Conservation (phyloP, 495 filamentous ascomycete genomes). For the Aspergillus sparsus region DNA sequence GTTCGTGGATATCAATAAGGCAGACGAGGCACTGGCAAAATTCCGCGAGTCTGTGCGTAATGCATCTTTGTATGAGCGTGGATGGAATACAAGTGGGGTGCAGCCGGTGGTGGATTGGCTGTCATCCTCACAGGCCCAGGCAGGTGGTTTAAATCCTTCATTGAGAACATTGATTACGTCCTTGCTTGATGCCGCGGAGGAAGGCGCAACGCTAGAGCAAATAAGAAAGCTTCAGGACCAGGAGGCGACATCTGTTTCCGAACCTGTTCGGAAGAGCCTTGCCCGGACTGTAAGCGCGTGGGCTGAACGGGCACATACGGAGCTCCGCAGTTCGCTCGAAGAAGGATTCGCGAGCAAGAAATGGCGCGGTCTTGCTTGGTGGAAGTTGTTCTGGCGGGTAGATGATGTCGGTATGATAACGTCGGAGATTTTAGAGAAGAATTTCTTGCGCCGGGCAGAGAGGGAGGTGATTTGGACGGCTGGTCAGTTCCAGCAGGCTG, state of each 20-base stretch:
- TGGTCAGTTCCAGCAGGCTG: constrained; percentile 76
- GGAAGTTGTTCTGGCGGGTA: constrained; percentile 91
- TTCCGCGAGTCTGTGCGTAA: constrained; percentile 70
- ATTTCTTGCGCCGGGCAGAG: constrained; percentile 76
- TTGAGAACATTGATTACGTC: constrained; percentile 67
- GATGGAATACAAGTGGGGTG: constrained; percentile 72
- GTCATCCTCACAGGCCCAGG: constrained; percentile 43
- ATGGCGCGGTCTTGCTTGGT: constrained; percentile 84
- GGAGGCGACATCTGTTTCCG: constrained; percentile 39
- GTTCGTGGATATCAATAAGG: constrained; percentile 57
- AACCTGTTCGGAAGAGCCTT: constrained; percentile 50
- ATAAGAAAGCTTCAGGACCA: constrained; percentile 38
- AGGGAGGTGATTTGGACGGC: constrained; percentile 73
- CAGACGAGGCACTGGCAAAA: constrained; percentile 57
- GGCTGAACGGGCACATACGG: constrained; percentile 78
- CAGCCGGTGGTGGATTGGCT: constrained; percentile 70
- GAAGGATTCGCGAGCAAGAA: constrained; percentile 64
- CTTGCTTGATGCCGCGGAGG: constrained; percentile 59
- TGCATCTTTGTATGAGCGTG: constrained; percentile 66
- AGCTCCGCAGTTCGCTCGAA: constrained; percentile 77
- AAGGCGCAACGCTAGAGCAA: constrained; percentile 54
- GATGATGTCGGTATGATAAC: constrained; percentile 86
- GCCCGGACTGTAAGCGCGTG: constrained; percentile 62
- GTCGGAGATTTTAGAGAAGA: constrained; percentile 68
- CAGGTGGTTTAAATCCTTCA: constrained; percentile 56